phyloP scores from a whole-genome alignment of 2,329 filamentous ascomycete genomes.

The Elsinoe ampelina region DNA sequence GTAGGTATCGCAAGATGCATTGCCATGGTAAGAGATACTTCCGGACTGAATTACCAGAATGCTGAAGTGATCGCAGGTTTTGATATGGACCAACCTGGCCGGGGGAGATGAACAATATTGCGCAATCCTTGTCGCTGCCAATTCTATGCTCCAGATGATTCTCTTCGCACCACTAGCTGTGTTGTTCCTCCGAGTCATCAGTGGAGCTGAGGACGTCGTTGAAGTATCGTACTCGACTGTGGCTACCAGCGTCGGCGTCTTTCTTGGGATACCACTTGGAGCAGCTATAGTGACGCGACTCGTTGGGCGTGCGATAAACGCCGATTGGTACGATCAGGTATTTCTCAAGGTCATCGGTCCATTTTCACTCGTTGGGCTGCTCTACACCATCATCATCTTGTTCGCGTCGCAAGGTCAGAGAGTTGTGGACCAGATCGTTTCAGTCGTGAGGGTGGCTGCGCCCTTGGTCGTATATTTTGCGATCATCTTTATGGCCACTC shows the following conservation, averaged over 20 bases:
- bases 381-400: conserved; percentile 79
- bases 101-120: conserved; percentile 75
- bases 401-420: conserved; percentile 72
- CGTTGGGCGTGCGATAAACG: conserved; percentile 45
- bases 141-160: conserved; percentile 41
- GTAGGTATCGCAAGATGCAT: conserved; percentile 81
- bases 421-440: conserved; percentile 74
- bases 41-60: background rate
- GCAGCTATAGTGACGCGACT: conserved; percentile 71
- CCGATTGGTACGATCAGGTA: conserved; percentile 55
- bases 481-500: conserved; percentile 61
- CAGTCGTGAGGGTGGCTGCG: conserved; percentile 70
- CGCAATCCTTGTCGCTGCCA: conserved; percentile 47
- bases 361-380: conserved; percentile 68
- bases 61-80: conserved; percentile 32
- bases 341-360: conserved; percentile 65
- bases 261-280: conserved; percentile 70
- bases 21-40: conserved; percentile 56
- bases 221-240: conserved; percentile 54
- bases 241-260: conserved; percentile 72
- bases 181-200: conserved; percentile 57
- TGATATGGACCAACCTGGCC: conserved; percentile 72
- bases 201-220: conserved; percentile 31
- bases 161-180: conserved; percentile 40
- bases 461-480: conserved; percentile 75